Base-by-base conservation (phyloP, 495 filamentous ascomycete genomes). In the Xylaria scruposa region DNA sequence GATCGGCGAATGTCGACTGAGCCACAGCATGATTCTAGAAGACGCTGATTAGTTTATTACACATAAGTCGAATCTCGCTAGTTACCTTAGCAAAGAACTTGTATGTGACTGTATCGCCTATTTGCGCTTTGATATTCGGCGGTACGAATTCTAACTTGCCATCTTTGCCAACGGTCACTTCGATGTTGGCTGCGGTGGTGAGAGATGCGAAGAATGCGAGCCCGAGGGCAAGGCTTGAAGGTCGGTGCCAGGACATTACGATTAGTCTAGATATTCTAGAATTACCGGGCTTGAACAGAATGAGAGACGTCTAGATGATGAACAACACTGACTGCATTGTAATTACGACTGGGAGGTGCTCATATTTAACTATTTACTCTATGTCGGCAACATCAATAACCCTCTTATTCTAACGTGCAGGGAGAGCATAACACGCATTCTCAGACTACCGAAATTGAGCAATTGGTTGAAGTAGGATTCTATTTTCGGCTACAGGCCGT, bases 1-100 rank as follows among this genome's bases (percentile, higher is more conserved):
- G 90, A 7, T 85, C 81, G 17, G 75, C 72, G 67, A 89, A 92
- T 42, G 86, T 84, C 4, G 88, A 85, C 67, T 90, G 85, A 5
- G 85, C 84, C 33, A 91, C 89, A 5, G 88, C 88, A 75, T 92
- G 90, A 70, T 90, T 90, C 72, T 84, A 56, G 21, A 53, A 56
- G 3, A 24, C 24, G 9, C 21, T 29, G 15, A 31, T 67, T 56
- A 67, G 49, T 29, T n/a, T 56, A n/a, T 67, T 3, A 21, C 26
- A 26, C 17, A 21, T 29, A 26, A 42, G 9, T 15, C 40, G 21
- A 24, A 58, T 51, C n/a, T 42, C 13, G 49, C 47, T 24, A 13
- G 10, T 10, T 68, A 79, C 81, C 75, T 76, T 83, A 13, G 89
- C 85, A 71, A 87, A 91, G 81, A 90, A 92, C 67, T 85, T 78